Base-by-base conservation (phyloP, 108 stramenopile species). In the Schizochytrium sp. region DNA sequence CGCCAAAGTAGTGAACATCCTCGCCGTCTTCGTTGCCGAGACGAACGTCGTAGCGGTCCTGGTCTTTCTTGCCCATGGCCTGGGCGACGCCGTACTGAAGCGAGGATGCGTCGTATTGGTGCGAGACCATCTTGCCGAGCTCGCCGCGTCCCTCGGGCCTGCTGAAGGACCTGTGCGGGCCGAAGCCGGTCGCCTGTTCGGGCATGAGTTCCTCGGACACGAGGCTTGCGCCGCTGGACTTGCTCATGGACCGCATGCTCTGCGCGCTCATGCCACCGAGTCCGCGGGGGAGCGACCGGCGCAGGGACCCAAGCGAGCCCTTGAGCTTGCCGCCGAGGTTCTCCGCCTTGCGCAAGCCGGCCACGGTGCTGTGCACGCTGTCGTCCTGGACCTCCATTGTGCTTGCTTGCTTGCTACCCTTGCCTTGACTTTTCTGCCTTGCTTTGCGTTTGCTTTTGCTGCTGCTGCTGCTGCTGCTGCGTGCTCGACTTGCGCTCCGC, bases 41-140 rank as follows among this genome's bases (percentile, higher is more conserved):
- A 34, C 76, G 76, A 4, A 83, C 28, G 76, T 83, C 76, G 51
- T 53, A 83, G 48, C 76, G 45, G 76, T 83, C 76, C 51, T 83
- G 76, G 51, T 83, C 76, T 45, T 83, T 83, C 51, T 83, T 83
- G 76, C 76, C 76, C n/a, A 53, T 47, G 51, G 76, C 76, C 51
- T 83, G 76, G n/a, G 76, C 76, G 51, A 53, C 76, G 51, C 76
- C 76, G 51, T 83, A 83, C 76, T 83, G 76, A 18, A 83, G 48
- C 8, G 45, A 14, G 19, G 48, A 10, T 6, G n/a, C 45, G 76
- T 83, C 76, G 51, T 53, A 83, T 4, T 53, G 51, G 76, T 83
- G 48, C 2, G 51, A 53, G 76, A 53, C 28, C 48, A 83, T 23
- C 51, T 83, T 83, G 10, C 51, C 51, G 76, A 53, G 51, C 51